These are phyloP conservation scores for Basidiobolus heterosporus DNA, from an alignment of 371 early-diverging fungal species.

Conservation along the genomic window DNA sequence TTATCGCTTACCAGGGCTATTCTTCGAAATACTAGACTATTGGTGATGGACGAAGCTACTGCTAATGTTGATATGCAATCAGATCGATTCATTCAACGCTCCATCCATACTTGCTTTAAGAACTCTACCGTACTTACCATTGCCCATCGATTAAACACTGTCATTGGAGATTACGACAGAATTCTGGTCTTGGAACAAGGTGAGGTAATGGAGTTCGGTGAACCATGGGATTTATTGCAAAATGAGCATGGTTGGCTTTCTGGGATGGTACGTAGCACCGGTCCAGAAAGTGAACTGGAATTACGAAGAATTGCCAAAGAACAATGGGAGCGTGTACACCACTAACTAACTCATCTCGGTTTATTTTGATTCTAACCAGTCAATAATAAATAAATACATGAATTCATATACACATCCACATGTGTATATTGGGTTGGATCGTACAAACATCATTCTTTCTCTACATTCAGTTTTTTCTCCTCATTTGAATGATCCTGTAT, in stretches of 20 bases:
- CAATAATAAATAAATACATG: too few relatives aligned
- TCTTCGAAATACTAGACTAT: slow-evolving; percentile 27
- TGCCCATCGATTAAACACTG: slow-evolving; percentile 50
- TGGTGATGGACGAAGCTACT: slow-evolving; percentile 28
- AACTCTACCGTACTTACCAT: slow-evolving; percentile 34
- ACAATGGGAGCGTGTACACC: slow-evolving; percentile 10
- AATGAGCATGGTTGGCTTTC: slow-evolving; percentile 11
- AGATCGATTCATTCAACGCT: slow-evolving; percentile 23
- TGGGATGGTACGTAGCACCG: slow-evolving; percentile 18
- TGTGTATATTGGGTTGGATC: too few relatives aligned
- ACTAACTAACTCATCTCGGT: too few relatives aligned
- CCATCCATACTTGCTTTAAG: slow-evolving; percentile 20
- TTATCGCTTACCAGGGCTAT: slow-evolving; percentile 23
- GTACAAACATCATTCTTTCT: too few relatives aligned
- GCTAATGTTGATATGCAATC: slow-evolving; percentile 7
- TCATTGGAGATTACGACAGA: slow-evolving; percentile 45
- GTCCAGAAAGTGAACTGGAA: slow-evolving; percentile 13
- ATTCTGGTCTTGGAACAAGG: slow-evolving; percentile 41
- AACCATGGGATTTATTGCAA: slow-evolving; percentile 8
- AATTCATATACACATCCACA: too few relatives aligned
- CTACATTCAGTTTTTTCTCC: too few relatives aligned
- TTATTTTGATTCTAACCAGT: too few relatives aligned
- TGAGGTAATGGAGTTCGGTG: slow-evolving; percentile 29
- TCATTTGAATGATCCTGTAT: too few relatives aligned
- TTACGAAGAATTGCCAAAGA: slow-evolving; percentile 12